Base-by-base conservation (phyloP, 176 grass and related monocot species). In the Elymus sibiricus region DNA sequence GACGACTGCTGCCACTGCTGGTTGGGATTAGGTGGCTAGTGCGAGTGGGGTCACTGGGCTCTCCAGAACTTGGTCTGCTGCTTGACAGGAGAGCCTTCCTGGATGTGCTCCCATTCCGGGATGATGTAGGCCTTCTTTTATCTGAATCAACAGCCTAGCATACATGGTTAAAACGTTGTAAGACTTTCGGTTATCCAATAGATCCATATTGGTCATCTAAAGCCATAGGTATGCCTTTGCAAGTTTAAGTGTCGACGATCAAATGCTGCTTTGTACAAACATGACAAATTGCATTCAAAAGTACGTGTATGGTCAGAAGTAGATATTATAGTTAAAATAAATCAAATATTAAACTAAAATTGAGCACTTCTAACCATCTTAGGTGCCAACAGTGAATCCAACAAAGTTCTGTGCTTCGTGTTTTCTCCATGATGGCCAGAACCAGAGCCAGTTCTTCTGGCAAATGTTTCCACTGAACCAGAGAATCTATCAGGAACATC, bases 401-500 rank as follows among this genome's bases (percentile, higher is more conserved):
- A 77, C 49, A 95, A 56, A 68, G 61, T 79, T 87, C 79, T 95
- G 72, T 90, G 86, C 63, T 92, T 93, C 46, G 87, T 70, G 58
- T 89, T 66, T 82, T 95, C 94, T 60, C 76, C 91, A 66, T 77
- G 46, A 79, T 87, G 91, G 38, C 89, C 89, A 83, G 94, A 91
- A 88, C 82, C 90, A 35, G 88, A 80, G 67, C 91, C 89, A 22
- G 89, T 89, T 85, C 91, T 80, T 86, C 89, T 91, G 46, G 82
- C 61, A 85, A 95, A 88, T 40, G 94, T 71, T 51, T 93, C 94
- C 29, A 88, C 89, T 70, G 78, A 55, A 82, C 81, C 78, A 17
- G 78, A 80, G 34, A 90, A 88, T 91, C 94, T 95, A 63, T 95
- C 94, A 26, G 86, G 85, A 80, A 81, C 77, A 80, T 95, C 94